Evolutionary conservation across 352 stramenopile species (phyloP).

Genomic region (Phytophthora fragariaefolia): DNA sequence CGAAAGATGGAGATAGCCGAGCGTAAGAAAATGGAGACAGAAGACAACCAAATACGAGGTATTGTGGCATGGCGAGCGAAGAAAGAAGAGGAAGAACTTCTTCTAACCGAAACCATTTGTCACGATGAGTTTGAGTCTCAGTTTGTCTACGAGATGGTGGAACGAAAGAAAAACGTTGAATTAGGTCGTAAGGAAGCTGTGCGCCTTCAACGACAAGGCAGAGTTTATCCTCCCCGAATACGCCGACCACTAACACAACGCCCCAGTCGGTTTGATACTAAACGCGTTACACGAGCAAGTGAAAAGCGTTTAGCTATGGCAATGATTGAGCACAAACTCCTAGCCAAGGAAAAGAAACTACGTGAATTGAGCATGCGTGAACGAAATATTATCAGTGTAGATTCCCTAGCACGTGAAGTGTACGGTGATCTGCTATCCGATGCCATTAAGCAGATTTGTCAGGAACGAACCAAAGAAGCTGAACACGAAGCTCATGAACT

Average conservation of each 20-base stretch:
- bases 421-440: slow-evolving; percentile 32
- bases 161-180: slow-evolving; percentile 24
- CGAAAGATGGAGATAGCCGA: slow-evolving; percentile 32
- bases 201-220: slow-evolving; percentile 34
- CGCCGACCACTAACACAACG: slow-evolving; percentile 25
- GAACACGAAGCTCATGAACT: slow-evolving; percentile 29
- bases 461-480: slow-evolving; percentile 27
- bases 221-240: slow-evolving; percentile 44
- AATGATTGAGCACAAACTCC: slow-evolving; percentile 51
- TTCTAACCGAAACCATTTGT: slow-evolving; percentile 39
- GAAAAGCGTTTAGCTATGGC: slow-evolving; percentile 77
- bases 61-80: slow-evolving; percentile 51
- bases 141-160: slow-evolving; percentile 56
- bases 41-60: slow-evolving; percentile 47
- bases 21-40: slow-evolving; percentile 40
- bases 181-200: slow-evolving; percentile 45
- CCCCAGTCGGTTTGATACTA: slow-evolving; percentile 49
- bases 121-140: slow-evolving; percentile 52
- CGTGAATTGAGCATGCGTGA: slow-evolving; percentile 33
- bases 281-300: slow-evolving; percentile 55
- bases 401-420: slow-evolving; percentile 31
- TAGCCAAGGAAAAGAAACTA: slow-evolving; percentile 42
- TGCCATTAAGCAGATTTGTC: slow-evolving; percentile 35
- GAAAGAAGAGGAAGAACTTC: slow-evolving; percentile 47
- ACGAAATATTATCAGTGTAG: slow-evolving; percentile 33